Base-by-base conservation (phyloP, 2,329 filamentous ascomycete genomes). In the Neoascochyta sp. region DNA sequence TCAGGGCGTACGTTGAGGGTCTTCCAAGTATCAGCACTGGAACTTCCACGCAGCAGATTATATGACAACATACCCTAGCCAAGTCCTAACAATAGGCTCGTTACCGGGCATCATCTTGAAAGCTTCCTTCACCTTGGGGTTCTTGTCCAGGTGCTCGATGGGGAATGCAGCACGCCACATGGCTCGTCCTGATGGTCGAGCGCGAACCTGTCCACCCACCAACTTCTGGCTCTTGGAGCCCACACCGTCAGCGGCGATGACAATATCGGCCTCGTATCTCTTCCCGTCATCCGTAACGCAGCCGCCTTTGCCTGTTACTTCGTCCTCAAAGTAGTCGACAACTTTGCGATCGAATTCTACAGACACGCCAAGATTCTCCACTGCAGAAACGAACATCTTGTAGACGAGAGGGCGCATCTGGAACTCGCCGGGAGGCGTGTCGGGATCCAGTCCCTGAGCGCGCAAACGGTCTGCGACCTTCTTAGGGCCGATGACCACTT, bases 341-440 rank as follows among this genome's bases (percentile, higher is more conserved):
- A 70, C 62, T 17, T 54, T 55, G 22, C 52, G 47, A 25, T 64
- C 62, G 52, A 66, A 69, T 29, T 67, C 58, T 17, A 69, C 58
- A 9, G 59, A 56, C 8, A 69, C 59, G 14, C 65, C 66, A 3
- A 67, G 57, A 33, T 60, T 65, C 44, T 70, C 61, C 14, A 74
- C 66, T 29, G 72, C 67, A 32, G 57, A 61, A 9, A 74, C 64
- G 38, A 74, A 73, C 71, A 75, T 76, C 48, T 67, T 66, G 56
- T 75, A 75, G 10, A 76, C 66, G 3, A 74, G 63, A 4, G 71
- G 73, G 9, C 72, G 68, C 68, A 76, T 74, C 47, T 75, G 73
- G 50, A 75, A 75, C 10, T 69, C 67, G 9, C 72, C 72, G 3
- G 72, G 71, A 1, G 72, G 71, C 1, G 69, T 74, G 39, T 67